Percentiles rank a stretch among this genome's conserved stretches.
These are phyloP conservation scores for Penicillium occitanis DNA, from an alignment of 2,329 filamentous ascomycete genomes.

Conservation along the genomic window DNA sequence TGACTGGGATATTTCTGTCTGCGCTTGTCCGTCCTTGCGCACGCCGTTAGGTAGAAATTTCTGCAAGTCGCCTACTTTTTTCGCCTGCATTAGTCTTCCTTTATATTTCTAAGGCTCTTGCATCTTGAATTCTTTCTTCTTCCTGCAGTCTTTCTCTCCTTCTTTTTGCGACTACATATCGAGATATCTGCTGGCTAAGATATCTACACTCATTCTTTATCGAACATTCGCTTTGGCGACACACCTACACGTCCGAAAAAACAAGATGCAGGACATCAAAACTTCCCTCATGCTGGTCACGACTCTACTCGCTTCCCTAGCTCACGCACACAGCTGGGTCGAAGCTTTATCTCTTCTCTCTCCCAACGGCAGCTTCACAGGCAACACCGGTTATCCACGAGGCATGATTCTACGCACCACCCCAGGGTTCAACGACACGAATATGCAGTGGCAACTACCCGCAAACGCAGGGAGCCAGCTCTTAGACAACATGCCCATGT, in stretches of 20 bases:
- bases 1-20: not conserved
- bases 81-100: not conserved
- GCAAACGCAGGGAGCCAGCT: conserved; percentile 51
- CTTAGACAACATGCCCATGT: conserved; percentile 57
- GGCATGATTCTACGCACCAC: conserved; percentile 62
- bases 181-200: conserved; percentile 7
- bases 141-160: not conserved
- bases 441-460: conserved; percentile 65
- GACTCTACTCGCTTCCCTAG: conserved; percentile 30
- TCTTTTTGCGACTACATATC: not conserved
- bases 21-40: not conserved
- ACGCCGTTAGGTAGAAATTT: not conserved
- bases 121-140: conserved; percentile 2
- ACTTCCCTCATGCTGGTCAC: conserved; percentile 18
- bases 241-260: not conserved
- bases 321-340: conserved; percentile 73
- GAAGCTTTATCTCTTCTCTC: conserved; percentile 72
- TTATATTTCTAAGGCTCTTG: not conserved
- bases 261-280: conserved; percentile 20
- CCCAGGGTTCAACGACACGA: conserved; percentile 57
- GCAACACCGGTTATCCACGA: conserved; percentile 71
- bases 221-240: not conserved
- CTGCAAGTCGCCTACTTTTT: not conserved
- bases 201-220: not conserved
- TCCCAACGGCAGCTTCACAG: conserved; percentile 70